Conservation (phyloP, 345 rosid species). For the Moricandia moricandioides region DNA sequence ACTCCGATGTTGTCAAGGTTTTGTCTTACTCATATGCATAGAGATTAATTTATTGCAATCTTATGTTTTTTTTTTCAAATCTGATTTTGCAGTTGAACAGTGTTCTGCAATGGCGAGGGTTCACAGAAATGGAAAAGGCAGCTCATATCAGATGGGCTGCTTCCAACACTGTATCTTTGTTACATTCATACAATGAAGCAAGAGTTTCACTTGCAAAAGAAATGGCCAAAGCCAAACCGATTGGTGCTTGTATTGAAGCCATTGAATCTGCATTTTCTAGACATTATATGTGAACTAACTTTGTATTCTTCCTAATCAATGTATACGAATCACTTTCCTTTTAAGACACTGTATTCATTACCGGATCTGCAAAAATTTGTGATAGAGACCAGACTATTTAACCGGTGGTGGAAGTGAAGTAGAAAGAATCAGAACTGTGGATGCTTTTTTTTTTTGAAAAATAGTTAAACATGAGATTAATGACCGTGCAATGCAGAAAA, state of each 20-base stretch:
- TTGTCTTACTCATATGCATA: not conserved
- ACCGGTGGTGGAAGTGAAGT: not conserved
- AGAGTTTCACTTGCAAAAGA: slow-evolving; percentile 42
- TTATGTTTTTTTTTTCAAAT: not conserved
- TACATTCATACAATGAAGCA: slow-evolving; percentile 34
- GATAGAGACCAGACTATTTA: not conserved
- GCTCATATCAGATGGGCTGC: slow-evolving; percentile 53
- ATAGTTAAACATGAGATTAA: not conserved
- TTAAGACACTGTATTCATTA: not conserved
- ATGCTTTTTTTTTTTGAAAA: no score
- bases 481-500: not conserved
- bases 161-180: slow-evolving; percentile 34
- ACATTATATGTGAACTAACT: not conserved
- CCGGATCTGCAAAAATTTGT: not conserved
- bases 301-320: not conserved
- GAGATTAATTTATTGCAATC: not conserved
- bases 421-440: no score
- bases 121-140: slow-evolving; percentile 31
- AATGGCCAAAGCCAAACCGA: slow-evolving; percentile 43
- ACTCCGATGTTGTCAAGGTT: slow-evolving; percentile 54
- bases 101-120: slow-evolving; percentile 42
- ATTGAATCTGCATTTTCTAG: slow-evolving; percentile 39
- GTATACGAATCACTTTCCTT: not conserved
- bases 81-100: slow-evolving; percentile 39
- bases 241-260: slow-evolving; percentile 44